Evolutionary conservation across 768 basidiomycete species (phyloP), one percentile per base, ranked within the genome.

Genomic region (Gautieria morchelliformis): DNA sequence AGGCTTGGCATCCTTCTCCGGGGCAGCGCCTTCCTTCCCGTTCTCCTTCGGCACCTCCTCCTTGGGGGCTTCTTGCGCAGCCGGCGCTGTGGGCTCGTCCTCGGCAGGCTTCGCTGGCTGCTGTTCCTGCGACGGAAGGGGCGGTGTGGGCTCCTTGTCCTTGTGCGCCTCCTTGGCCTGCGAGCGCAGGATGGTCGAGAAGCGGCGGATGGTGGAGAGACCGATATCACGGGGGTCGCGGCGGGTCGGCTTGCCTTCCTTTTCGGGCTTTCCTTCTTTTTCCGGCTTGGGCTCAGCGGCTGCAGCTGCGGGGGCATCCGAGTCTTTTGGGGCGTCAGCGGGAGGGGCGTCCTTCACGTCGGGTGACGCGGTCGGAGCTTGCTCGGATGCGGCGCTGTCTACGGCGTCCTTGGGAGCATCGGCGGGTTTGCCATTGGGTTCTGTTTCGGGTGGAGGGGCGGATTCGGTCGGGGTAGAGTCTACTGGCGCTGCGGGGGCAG

Each of bases 201-300:
- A 57, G 24, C 56, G 56, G 15, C 39, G 45, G 42, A 57, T 57
- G 22, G 56, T 57, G 7, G 48, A 49, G 3, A n/a, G 53, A 30
- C 53, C 53, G 20, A 55, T 55, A 27, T 55, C 53, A 20, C 53
- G 53, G 3, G 53, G 32, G 42, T 44, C 20, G 44, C 32, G 41
- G 30, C 40, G 27, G 22, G 53, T 30, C 32, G 37, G 7, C 19
- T 22, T 10, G 44, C 3, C 37, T 4, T 52, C 37, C 35, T 52
- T 52, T 32, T 35, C 37, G 8, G 51, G 39, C 33, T 52, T 32
- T n/a, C n/a, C n/a, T n/a, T 52, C 37, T 32, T 52, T 52, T 32
- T 35, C 37, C 35, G 51, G 39, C 33, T 52, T 32, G 2, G 2
- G 17, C 51, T 52, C 37, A 15, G 51, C 35, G 14, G 32, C 20